phyloP scores from a whole-genome alignment of 2,329 filamentous ascomycete species.

The Aureobasidium pullulans region DNA sequence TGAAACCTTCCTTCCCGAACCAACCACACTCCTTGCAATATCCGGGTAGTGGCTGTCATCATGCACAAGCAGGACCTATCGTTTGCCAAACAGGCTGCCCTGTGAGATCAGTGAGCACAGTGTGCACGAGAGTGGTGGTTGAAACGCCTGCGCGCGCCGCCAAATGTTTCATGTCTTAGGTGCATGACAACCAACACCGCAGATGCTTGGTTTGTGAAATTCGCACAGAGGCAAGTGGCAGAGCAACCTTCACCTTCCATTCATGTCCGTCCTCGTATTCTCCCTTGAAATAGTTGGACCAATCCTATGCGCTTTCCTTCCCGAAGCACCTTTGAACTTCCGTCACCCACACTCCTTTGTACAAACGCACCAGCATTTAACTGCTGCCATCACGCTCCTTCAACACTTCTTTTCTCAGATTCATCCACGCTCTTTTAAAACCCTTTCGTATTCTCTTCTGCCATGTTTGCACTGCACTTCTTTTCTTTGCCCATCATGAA shows the following conservation, averaged over 20 bases:
- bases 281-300: not conserved
- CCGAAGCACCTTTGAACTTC: not conserved
- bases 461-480: not conserved
- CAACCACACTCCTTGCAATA: not conserved
- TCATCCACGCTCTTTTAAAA: conserved; percentile 1
- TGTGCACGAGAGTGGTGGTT: not conserved
- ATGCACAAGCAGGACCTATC: not conserved
- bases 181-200: conserved; percentile 11
- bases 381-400: not conserved
- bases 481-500: conserved; percentile 13
- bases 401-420: not conserved
- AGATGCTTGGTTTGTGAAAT: not conserved
- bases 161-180: conserved; percentile 5
- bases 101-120: not conserved
- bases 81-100: not conserved
- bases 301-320: not conserved
- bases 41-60: not conserved
- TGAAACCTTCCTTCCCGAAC: not conserved
- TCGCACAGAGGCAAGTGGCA: not conserved
- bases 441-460: not conserved
- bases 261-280: not conserved
- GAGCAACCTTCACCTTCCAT: not conserved
- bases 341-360: conserved; percentile 8
- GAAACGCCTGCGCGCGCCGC: conserved; percentile 7
- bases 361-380: conserved; percentile 7